phyloP scores from a whole-genome alignment of 371 early-diverging fungal genomes.

The Sporodiniella umbellata region DNA sequence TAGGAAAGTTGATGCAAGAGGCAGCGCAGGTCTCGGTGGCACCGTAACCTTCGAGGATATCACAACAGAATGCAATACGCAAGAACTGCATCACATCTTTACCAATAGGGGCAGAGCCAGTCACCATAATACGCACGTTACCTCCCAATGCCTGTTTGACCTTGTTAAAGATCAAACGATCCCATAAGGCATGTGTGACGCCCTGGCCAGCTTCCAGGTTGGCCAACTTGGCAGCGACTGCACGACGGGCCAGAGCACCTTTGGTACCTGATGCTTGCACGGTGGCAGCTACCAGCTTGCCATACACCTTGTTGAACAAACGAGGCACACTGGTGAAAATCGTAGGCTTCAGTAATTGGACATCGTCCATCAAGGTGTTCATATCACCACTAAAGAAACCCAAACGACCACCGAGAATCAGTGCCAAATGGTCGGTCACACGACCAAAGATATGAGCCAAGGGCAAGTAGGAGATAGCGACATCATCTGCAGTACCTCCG shows the following conservation, averaged over 20 bases:
- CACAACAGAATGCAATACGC: conserved; percentile 73
- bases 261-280: conserved; percentile 64
- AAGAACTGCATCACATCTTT: conserved; percentile 85
- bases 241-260: conserved; percentile 61
- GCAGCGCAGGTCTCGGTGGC: conserved; percentile 82
- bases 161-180: conserved; percentile 87
- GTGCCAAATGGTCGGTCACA: conserved; percentile 27
- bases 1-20: conserved; percentile 41
- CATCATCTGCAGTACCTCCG: conserved; percentile 29
- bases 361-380: conserved; percentile 79
- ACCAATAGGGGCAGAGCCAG: conserved; percentile 92
- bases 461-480: conserved; percentile 73
- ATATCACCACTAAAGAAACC: conserved; percentile 88
- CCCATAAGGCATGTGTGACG: conserved; percentile 79
- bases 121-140: conserved; percentile 71
- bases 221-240: conserved; percentile 53
- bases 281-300: conserved; percentile 70
- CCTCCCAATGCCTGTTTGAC: conserved; percentile 87
- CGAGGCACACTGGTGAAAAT: conserved; percentile 89
- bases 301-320: conserved; percentile 89
- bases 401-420: conserved; percentile 55
- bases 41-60: conserved; percentile 86
- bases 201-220: conserved; percentile 61
- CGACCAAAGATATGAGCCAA: conserved; percentile 95
- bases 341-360: conserved; percentile 78